Base-by-base conservation (phyloP, 805 yeast genomes). In the Helenozyma rhizophorensis region DNA sequence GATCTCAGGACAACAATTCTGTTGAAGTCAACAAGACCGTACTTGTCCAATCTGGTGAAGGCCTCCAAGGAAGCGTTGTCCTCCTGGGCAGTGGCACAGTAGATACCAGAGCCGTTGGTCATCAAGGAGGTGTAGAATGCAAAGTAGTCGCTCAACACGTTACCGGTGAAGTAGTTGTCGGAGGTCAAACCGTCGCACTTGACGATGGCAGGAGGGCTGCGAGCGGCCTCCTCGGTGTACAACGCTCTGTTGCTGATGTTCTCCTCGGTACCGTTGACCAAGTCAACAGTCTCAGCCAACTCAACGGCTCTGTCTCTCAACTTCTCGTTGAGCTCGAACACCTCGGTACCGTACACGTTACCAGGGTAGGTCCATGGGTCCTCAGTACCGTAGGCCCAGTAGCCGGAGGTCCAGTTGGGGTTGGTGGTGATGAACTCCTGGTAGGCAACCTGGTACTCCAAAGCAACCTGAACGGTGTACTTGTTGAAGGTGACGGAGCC, bases 31-130 rank as follows among this genome's bases (percentile, higher is more conserved):
- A 73, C 75, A 39, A 76, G 62, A 8, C 79, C 81, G 43, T 61
- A 63, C 38, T 60, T 61, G 39, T 72, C 73, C 48, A 71, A 67
- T 61, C 85, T 70, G 28, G 74, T 45, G 36, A 78, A 54, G 7
- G 76, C 74, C 53, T 78, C 83, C 48, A 78, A 67, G 11, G 79
- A 62, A 12, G 84, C 84, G 50, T 76, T 74, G 51, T 79, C 85
- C 54, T 79, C 85, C 54, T 78, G 83, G 34, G 80, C 81, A 27
- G 82, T 70, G 26, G 78, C 51, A 53, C 82, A 75, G 62, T 76
- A 78, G 10, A 56, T 58, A 17, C 75, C 82, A 23, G 78, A 65
- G 34, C 78, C 78, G 48, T 79, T 78, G 43, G 83, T 71, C 51
- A 77, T 53, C 41, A 76, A 43, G 11, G 45, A 40, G 22, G 80